Evolutionary conservation across 139 green algal genomes (phyloP), one percentile per base, ranked within the genome.

Genomic region (Bryopsis sp.): DNA sequence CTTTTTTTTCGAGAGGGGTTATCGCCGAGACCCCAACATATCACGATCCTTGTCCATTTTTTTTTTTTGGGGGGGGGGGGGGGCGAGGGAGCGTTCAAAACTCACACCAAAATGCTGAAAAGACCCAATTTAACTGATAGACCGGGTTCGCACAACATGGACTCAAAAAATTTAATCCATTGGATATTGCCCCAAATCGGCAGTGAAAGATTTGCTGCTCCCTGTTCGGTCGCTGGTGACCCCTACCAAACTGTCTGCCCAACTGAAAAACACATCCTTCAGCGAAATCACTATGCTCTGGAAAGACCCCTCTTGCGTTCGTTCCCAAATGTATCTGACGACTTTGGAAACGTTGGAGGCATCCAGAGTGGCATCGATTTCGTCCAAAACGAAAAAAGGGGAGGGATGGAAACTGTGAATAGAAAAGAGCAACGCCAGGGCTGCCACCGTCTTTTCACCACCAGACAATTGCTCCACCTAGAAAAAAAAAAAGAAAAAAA

Each of bases 371-470:
- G 91, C 91, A 67, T 95, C 89, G 24, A 94, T 69, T 83, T 99
- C 94, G 75, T 99, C 94, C 58, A 99, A 84, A 34, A 99, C 90
- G 75, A 98, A 99, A 74, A 99, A 98, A 22, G 93, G 92, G 1
- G 88, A 93, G 1, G 90, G 88, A 34, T 89, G 82, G 82, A 86
- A 96, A 47, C 74, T 89, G 86, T 98, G 92, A 60, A 99, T 89
- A 22, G 94, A 86, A 76, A 99, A 98, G 26, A 99, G 85, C 46
- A 99, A 82, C 22, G 94, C 92, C 64, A 99, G 81, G 1, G 94
- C 90, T 2, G 94, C 91, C 28, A 99, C 84, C 4, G 94, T 97
- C 85, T 96, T 89, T 74, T 89, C 83, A 26, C 83, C 83, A 59
- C 81, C 94, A 29, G 83, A 95, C 31, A 99, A 87, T 79, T 95